Percentiles rank a stretch among this genome's conserved stretches.
phyloP scores from a whole-genome alignment of 1,284 basidiomycete species.

The Leucoagaricus sp. region DNA sequence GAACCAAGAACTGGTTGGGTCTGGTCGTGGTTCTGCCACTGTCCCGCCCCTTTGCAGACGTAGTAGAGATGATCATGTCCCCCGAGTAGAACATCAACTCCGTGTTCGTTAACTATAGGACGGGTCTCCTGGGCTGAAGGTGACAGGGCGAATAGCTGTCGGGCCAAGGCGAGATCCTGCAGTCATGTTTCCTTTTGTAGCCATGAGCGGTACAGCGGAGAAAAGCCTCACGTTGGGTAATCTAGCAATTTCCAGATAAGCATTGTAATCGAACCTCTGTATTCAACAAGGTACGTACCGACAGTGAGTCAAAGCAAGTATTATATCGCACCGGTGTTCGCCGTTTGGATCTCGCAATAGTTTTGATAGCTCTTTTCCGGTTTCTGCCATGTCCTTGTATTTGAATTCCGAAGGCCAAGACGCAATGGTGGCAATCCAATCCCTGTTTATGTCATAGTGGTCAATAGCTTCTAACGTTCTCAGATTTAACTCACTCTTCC shows the following conservation, averaged over 20 bases:
- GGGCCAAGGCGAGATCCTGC: conserved; percentile 66
- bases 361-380: conserved; percentile 65
- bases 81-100: conserved; percentile 84
- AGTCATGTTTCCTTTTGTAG: too few relatives aligned
- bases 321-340: conserved; percentile 70
- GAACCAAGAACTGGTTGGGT: conserved; percentile 63
- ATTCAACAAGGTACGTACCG: conserved; percentile 43
- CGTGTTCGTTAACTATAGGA: conserved; percentile 59
- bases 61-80: conserved; percentile 93
- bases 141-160: conserved; percentile 59
- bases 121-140: conserved; percentile 51
- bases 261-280: background rate
- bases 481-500: conserved; percentile 61
- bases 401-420: conserved; percentile 78
- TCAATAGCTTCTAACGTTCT: background rate
- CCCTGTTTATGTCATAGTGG: conserved; percentile 37
- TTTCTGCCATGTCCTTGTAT: conserved; percentile 70
- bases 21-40: conserved; percentile 74
- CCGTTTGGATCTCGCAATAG: conserved; percentile 73
- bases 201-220: too few relatives aligned
- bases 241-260: background rate
- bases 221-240: conserved; percentile 11
- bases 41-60: conserved; percentile 72
- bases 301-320: conserved; percentile 84
- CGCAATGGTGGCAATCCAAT: conserved; percentile 87